Base-by-base conservation (phyloP, 805 yeast species). In the Suhomyces canberraensis region DNA sequence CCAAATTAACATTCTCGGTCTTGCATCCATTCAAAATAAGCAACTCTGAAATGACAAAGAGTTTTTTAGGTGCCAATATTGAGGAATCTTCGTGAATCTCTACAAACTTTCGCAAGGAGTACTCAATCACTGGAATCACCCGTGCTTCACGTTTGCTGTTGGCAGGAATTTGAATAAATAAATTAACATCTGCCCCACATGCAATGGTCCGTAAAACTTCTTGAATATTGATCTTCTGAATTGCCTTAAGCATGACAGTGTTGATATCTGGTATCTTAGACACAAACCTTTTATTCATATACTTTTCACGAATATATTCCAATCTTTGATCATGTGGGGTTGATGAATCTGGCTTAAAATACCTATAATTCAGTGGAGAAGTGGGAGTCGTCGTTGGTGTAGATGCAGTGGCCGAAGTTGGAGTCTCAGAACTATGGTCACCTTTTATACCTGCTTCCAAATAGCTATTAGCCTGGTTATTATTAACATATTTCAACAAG, bases 231-330 rank as follows among this genome's bases (percentile, higher is more conserved):
- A 78, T 75, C 17, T 65, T 58, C 36, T 73, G 76, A 3, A 80
- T 66, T 0, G 81, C 77, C 39, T 69, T 69, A n/a, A 81, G 66
- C 20, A 81, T 51, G 2, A 58, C 49, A 32, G 64, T 66, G 37
- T 66, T 60, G 5, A 53, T 32, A 13, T 53, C 53, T 0, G 51
- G 46, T 2, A 25, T 31, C 1, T 34, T 36, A 9, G 35, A 44
- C 9, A 74, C 62, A 50, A 58, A 89, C 27, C 59, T 64, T 55
- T 75, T 77, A 4, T 59, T 61, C 17, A 69, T 66, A 53, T 90
- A 90, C 58, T 90, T 90, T 28, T 73, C 66, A 6, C 71, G 71
- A 31, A 87, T 81, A 51, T 73, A 88, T n/a, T 57, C 55, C 21
- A 76, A 61, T 33, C 95, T 65, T 24, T 70, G 71, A 11, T 65